Percentiles rank a stretch among this genome's conserved stretches.
phyloP scores from a whole-genome alignment of 805 yeast genomes.

The Yamadazyma sp. region DNA sequence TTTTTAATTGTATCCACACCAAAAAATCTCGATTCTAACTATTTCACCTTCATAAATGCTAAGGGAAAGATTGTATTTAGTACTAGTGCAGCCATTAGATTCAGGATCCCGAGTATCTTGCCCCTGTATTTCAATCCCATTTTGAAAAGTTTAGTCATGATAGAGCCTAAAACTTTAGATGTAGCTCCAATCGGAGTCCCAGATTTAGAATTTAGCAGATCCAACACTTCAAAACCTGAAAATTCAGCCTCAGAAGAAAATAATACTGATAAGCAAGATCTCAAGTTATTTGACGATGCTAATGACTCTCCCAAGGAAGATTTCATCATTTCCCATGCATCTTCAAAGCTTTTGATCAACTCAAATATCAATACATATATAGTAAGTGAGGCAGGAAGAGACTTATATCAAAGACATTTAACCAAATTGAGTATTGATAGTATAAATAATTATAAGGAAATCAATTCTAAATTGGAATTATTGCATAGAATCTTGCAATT shows the following conservation, averaged over 20 bases:
- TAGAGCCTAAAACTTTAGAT: slow-evolving; percentile 29
- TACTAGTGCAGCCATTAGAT: slow-evolving; percentile 40
- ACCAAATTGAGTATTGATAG: slow-evolving; percentile 38
- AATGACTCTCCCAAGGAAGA: slow-evolving; percentile 15
- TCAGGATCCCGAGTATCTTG: slow-evolving; percentile 55
- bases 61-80: slow-evolving; percentile 57
- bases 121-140: slow-evolving; percentile 24
- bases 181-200: slow-evolving; percentile 39
- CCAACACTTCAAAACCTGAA: slow-evolving; percentile 18
- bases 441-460: slow-evolving; percentile 36
- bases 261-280: slow-evolving; percentile 2
- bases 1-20: slow-evolving; percentile 59
- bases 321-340: slow-evolving; percentile 32
- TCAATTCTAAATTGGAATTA: slow-evolving; percentile 41
- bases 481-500: slow-evolving; percentile 46
- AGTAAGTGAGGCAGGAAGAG: slow-evolving; percentile 34
- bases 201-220: slow-evolving; percentile 27
- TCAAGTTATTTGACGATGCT: too few species aligned
- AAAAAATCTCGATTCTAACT: slow-evolving; percentile 41
- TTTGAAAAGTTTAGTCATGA: slow-evolving; percentile 21
- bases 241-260: slow-evolving; percentile 10
- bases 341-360: slow-evolving; percentile 31
- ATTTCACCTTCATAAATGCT: slow-evolving; percentile 54
- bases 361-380: slow-evolving; percentile 33
- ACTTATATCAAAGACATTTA: slow-evolving; percentile 32